These are phyloP conservation scores for Kwoniella shandongensis DNA, from an alignment of 768 basidiomycete genomes.

Conservation along the genomic window DNA sequence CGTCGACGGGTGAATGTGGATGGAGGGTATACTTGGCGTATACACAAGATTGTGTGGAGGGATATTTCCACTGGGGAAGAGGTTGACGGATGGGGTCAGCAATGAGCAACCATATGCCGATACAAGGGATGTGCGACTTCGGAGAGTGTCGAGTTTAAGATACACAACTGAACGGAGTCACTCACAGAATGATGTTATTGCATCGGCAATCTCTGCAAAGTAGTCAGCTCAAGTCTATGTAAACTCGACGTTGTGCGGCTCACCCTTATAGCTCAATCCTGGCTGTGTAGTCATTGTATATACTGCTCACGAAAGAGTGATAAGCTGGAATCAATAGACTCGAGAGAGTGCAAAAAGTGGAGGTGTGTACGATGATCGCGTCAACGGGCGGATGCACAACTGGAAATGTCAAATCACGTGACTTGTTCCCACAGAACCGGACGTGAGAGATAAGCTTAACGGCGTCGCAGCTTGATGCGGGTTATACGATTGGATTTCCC, in stretches of 20 bases:
- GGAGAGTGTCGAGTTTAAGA: too few species aligned
- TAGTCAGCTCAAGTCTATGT: not conserved
- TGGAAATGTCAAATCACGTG: too few species aligned
- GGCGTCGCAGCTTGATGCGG: too few species aligned
- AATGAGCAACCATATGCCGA: not conserved
- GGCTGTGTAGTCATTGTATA: slow-evolving; percentile 23
- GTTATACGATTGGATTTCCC: too few species aligned
- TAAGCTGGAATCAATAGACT: too few species aligned
- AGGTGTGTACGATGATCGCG: too few species aligned
- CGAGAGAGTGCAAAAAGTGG: too few species aligned
- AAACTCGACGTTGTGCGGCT: slow-evolving; percentile 1
- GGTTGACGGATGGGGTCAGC: not conserved
- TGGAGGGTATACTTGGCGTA: slow-evolving; percentile 84
- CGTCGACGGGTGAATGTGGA: slow-evolving; percentile 82
- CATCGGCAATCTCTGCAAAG: slow-evolving; percentile 40
- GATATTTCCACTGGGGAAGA: slow-evolving; percentile 81
- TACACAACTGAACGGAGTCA: not conserved
- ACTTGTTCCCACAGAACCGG: too few species aligned
- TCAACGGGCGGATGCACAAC: too few species aligned
- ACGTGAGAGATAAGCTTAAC: too few species aligned
- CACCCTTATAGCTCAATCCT: slow-evolving; percentile 40
- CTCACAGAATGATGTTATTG: slow-evolving; percentile 46
- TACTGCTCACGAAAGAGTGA: too few species aligned
- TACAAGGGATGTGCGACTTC: too few species aligned
- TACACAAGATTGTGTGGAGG: slow-evolving; percentile 86